Conservation (phyloP, 2,329 filamentous ascomycete genomes). For the Curvularia lunata region DNA sequence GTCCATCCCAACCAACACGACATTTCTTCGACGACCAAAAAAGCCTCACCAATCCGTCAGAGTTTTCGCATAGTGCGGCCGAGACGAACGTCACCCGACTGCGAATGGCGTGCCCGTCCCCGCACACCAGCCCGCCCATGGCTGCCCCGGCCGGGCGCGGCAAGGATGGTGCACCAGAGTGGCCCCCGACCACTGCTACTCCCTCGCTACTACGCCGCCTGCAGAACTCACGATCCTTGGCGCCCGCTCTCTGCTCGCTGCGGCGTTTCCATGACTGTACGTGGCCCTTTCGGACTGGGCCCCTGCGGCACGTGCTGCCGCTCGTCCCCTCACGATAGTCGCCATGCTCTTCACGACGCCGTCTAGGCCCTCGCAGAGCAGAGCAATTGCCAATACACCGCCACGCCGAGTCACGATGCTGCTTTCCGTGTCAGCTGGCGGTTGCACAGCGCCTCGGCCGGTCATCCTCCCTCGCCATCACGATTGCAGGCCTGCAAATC, state of each 20-base stretch:
- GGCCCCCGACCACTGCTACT: conserved; percentile 1
- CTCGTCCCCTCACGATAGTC: background rate
- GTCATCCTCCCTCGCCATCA: background rate
- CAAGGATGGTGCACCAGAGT: conserved; percentile 12
- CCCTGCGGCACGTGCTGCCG: conserved; percentile 34
- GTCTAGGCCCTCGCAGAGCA: conserved; percentile 7
- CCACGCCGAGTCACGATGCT: conserved; percentile 36
- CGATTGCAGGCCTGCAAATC: background rate
- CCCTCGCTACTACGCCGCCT: conserved; percentile 19
- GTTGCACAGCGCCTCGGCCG: conserved; percentile 4
- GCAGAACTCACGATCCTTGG: conserved; percentile 42
- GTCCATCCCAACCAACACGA: conserved; percentile 15
- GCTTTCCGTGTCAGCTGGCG: conserved; percentile 5
- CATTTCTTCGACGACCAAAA: conserved; percentile 18
- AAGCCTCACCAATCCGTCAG: conserved; percentile 25
- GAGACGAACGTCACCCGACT: conserved; percentile 6
- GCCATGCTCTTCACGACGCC: conserved; percentile 3
- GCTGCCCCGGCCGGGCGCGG: conserved; percentile 17
- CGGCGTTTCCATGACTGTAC: conserved; percentile 29
- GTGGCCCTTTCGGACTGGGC: conserved; percentile 37
- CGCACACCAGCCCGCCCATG: conserved; percentile 21
- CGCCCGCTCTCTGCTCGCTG: conserved; percentile 13
- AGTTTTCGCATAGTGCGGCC: conserved; percentile 28
- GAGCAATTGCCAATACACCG: conserved; percentile 30
- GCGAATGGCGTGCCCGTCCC: conserved; percentile 9